phyloP scores from a whole-genome alignment of 2,329 filamentous ascomycete genomes.

The Aplosporella prunicola region DNA sequence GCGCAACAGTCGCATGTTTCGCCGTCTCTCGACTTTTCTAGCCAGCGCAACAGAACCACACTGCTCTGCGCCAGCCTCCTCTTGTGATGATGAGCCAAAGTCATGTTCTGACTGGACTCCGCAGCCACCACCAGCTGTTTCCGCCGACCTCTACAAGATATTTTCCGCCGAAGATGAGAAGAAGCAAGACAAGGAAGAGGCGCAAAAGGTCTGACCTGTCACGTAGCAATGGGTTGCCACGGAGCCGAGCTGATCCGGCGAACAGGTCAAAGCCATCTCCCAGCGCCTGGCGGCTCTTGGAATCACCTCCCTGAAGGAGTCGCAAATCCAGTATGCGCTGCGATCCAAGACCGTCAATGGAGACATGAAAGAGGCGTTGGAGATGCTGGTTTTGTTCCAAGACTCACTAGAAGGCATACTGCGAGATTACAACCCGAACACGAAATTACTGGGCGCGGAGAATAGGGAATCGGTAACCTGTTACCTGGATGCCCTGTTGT shows the following conservation, averaged over 20 bases:
- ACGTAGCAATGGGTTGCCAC: no score
- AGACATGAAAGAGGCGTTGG: constrained; percentile 63
- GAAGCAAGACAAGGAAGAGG: constrained; percentile 47
- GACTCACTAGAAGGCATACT: constrained; percentile 74
- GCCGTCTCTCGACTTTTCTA: constrained; percentile 3
- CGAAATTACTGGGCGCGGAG: constrained; percentile 71
- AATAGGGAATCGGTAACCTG: constrained; percentile 87
- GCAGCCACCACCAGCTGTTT: constrained; percentile 10
- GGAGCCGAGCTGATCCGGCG: background rate
- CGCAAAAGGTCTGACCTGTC: constrained; percentile 36
- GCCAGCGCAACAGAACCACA: background rate
- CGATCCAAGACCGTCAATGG: constrained; percentile 55
- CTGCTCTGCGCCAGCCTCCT: background rate
- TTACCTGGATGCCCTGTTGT: constrained; percentile 82
- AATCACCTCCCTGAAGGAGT: constrained; percentile 47
- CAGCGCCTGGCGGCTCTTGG: constrained; percentile 44
- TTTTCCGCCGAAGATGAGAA: constrained; percentile 54
- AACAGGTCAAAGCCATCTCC: constrained; percentile 44
- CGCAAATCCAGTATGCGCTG: constrained; percentile 55
- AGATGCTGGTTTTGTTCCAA: constrained; percentile 68
- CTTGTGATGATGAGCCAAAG: background rate
- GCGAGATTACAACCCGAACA: constrained; percentile 60
- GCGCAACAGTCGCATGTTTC: constrained; percentile 4
- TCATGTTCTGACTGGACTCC: background rate
- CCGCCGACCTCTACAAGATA: constrained; percentile 49